A percentile compares a stretch with the other conserved stretches of the same genome.
Conservation (phyloP, 352 stramenopile genomes). For the Globisporangium rhizosaccharum region DNA sequence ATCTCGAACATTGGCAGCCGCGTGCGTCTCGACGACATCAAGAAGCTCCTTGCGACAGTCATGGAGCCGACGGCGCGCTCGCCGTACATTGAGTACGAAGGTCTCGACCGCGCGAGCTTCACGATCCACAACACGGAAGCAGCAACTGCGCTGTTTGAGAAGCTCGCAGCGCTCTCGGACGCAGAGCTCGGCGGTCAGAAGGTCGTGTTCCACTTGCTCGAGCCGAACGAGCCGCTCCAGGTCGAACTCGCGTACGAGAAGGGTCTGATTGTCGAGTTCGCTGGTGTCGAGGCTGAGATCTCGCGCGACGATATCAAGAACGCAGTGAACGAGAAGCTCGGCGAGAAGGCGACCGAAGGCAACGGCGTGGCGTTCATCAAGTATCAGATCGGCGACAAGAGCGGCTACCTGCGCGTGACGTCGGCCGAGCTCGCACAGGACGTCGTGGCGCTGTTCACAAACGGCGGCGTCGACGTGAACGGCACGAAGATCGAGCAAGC, state of each 20-base stretch:
- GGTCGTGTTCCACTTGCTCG: slow-evolving; percentile 71
- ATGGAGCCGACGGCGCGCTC: slow-evolving; percentile 40
- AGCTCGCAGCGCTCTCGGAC: slow-evolving; percentile 51
- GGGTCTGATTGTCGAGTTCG: slow-evolving; percentile 82
- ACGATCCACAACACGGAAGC: slow-evolving; percentile 38
- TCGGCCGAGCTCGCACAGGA: slow-evolving; percentile 54
- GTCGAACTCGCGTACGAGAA: slow-evolving; percentile 81
- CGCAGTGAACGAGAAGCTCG: slow-evolving; percentile 78
- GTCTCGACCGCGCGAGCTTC: slow-evolving; percentile 70
- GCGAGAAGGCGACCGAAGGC: slow-evolving; percentile 53
- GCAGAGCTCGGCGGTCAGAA: slow-evolving; percentile 71
- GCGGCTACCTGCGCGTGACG: slow-evolving; percentile 60
- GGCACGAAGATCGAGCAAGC: slow-evolving; percentile 55
- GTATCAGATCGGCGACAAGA: slow-evolving; percentile 77
- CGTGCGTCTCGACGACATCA: slow-evolving; percentile 77
- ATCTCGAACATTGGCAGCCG: slow-evolving; percentile 76
- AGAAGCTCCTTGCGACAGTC: slow-evolving; percentile 64
- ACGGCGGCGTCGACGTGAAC: slow-evolving; percentile 63
- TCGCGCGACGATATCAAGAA: slow-evolving; percentile 87
- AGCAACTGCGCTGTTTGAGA: slow-evolving; percentile 62
- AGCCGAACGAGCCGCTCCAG: slow-evolving; percentile 57
- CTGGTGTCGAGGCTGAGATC: slow-evolving; percentile 68
- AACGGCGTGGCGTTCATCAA: slow-evolving; percentile 79
- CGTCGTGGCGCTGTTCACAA: slow-evolving; percentile 50
- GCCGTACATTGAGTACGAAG: slow-evolving; percentile 81